Evolutionary conservation across 1,284 basidiomycete species (phyloP), one percentile per base, ranked within the genome.

Genomic region (Fomitiporia mediterranea): DNA sequence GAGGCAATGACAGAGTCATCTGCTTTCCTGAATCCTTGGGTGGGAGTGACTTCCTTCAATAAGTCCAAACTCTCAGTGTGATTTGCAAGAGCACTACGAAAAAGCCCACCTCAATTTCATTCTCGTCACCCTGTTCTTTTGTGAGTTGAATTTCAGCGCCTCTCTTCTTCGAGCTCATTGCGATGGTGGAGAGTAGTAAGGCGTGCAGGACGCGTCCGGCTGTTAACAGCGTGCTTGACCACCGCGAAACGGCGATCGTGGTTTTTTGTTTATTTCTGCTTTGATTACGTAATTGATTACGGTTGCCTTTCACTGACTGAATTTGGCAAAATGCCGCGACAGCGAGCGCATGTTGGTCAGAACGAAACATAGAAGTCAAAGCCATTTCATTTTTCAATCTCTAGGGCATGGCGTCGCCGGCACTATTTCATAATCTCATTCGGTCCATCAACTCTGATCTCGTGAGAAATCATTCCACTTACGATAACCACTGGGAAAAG

Each of bases 71-170:
- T 13, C 39, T 23, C n/a, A 51, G 27, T 28, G n/a, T 23, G 15
- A 13, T 15, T 30, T n/a, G 23, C 34, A 13, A 27, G 2, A 15
- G 53, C 4, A 44, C 17, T 21, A 17, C 43, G 39, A 15, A 30
- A 9, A 35, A n/a, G 28, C 32, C 28, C 25, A 58, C 43, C 52
- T 60, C 61, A 54, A 57, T 57, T 53, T 71, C 69, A 1, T 63
- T 61, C 42, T 63, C 65, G 39, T 66, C 68, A 21, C 56, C 55
- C 39, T 68, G 69, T 49, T 75, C 73, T 57, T 68, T 69, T 3
- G 68, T 71, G 6, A 70, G 56, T 58, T 75, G 71, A 19, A 66
- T 65, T 51, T 72, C 70, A 27, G 74, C 73, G 27, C 63, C 64
- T 53, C 74, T 68, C 63, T 75, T 75, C 30, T 63, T 61, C 2